These are phyloP conservation scores for Boletellus ananiceps DNA, from an alignment of 768 basidiomycete genomes.

Conservation along the genomic window DNA sequence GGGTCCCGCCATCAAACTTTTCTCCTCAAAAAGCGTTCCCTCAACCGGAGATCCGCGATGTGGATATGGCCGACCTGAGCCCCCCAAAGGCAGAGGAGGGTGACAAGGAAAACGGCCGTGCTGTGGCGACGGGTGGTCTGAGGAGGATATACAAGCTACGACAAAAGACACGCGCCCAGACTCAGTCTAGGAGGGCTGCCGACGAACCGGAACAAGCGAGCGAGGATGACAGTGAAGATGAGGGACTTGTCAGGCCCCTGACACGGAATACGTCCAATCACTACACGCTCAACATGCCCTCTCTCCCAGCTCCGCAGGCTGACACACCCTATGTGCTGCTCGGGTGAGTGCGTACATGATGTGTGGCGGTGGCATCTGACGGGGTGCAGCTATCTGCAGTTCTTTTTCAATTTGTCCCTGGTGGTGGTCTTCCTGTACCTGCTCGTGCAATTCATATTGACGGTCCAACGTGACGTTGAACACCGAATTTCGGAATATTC, in stretches of 20 bases:
- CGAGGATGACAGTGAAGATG: slow-evolving; percentile 47
- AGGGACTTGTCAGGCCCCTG: slow-evolving; percentile 34
- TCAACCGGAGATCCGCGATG: slow-evolving; percentile 53
- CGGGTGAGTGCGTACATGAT: slow-evolving; percentile 51
- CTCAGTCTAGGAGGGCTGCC: slow-evolving; percentile 18
- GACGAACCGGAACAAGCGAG: slow-evolving; percentile 37
- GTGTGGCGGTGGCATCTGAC: slow-evolving; percentile 14
- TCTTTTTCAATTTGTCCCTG: slow-evolving; percentile 88
- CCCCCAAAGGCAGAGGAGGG: slow-evolving; percentile 47
- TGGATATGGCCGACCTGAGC: slow-evolving; percentile 73
- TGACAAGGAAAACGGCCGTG: slow-evolving; percentile 39
- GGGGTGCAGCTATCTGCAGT: slow-evolving; percentile 74
- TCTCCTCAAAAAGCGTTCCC: slow-evolving; percentile 60
- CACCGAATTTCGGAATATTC: slow-evolving; percentile 85
- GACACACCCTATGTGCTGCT: slow-evolving; percentile 79
- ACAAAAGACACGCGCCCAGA: slow-evolving; percentile 41
- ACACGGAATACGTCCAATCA: slow-evolving; percentile 66
- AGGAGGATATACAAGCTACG: slow-evolving; percentile 62
- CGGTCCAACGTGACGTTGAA: slow-evolving; percentile 86
- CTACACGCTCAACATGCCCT: slow-evolving; percentile 78
- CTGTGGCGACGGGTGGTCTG: slow-evolving; percentile 61
- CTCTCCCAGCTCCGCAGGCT: slow-evolving; percentile 49
- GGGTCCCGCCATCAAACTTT: slow-evolving; percentile 62
- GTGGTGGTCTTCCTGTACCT: slow-evolving; percentile 82
- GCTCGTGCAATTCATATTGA: slow-evolving; percentile 79